phyloP scores from a whole-genome alignment of 1,139 yeast species.

The Pichia sp. region DNA sequence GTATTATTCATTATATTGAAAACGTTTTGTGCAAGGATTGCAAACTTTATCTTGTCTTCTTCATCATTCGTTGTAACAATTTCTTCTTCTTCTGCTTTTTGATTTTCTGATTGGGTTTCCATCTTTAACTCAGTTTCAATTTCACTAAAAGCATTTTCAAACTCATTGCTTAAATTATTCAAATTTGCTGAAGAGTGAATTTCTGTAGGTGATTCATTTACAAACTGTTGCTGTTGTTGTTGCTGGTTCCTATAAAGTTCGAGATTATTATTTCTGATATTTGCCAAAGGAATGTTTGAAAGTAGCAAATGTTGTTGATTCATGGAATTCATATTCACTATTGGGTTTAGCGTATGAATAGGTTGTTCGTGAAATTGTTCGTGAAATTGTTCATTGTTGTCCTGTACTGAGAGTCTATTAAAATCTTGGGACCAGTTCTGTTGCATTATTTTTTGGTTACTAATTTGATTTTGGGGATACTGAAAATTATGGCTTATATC shows the following conservation, averaged over 20 bases:
- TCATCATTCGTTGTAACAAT: slow-evolving; percentile 6
- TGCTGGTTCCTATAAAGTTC: too few species aligned
- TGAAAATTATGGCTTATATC: background rate
- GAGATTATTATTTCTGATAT: too few species aligned
- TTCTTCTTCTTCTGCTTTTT: slow-evolving; percentile 8
- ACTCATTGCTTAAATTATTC: slow-evolving; percentile 9
- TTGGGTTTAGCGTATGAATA: too few species aligned
- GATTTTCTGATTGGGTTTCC: slow-evolving; percentile 1
- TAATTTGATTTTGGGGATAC: background rate
- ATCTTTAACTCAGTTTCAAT: slow-evolving; percentile 19
- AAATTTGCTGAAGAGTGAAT: background rate
- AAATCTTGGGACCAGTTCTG: slow-evolving; percentile 4
- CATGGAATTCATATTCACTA: too few species aligned
- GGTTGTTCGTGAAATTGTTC: background rate
- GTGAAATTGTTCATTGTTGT: background rate
- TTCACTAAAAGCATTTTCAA: slow-evolving; percentile 23
- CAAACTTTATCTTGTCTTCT: slow-evolving; percentile 28
- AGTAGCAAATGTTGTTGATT: too few species aligned
- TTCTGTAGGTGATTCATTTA: background rate
- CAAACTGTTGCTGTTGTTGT: slow-evolving; percentile 2
- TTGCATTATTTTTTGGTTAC: background rate
- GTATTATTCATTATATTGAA: slow-evolving; percentile 29
- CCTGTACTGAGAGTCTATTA: background rate
- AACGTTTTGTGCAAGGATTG: slow-evolving; percentile 28
- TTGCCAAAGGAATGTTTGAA: too few species aligned